These are phyloP conservation scores for Lumnitzera racemosa DNA, from an alignment of 345 rosid genomes.

Conservation along the genomic window DNA sequence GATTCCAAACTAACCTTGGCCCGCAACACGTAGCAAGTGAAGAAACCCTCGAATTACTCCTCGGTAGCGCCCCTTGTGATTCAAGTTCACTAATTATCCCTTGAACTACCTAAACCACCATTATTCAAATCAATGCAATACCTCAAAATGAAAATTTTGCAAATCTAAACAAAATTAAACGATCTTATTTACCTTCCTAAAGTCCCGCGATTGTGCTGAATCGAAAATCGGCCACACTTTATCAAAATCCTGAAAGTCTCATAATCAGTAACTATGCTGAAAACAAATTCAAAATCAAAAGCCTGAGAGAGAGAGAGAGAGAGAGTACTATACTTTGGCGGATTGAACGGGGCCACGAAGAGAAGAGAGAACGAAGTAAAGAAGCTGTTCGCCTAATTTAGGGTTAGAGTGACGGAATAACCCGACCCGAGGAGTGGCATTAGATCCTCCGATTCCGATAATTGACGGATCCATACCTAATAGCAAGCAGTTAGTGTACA, in stretches of 20 bases:
- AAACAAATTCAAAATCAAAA: background rate
- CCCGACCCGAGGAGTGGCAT: slow-evolving; percentile 81
- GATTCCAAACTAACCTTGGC: slow-evolving; percentile 55
- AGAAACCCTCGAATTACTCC: slow-evolving; percentile 99
- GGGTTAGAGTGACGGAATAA: slow-evolving; percentile 99
- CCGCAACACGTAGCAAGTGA: slow-evolving; percentile 99
- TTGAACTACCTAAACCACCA: slow-evolving; percentile 73
- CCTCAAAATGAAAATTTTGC: background rate
- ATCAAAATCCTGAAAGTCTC: slow-evolving; percentile 88
- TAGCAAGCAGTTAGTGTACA: slow-evolving; percentile 95
- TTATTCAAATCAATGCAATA: slow-evolving; percentile 1
- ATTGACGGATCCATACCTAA: slow-evolving; percentile 91
- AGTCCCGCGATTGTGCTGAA: slow-evolving; percentile 97
- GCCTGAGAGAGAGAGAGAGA: slow-evolving; percentile 1
- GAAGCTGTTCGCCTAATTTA: slow-evolving; percentile 98
- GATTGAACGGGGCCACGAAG: slow-evolving; percentile 98
- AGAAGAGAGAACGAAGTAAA: slow-evolving; percentile 94
- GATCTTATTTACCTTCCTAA: slow-evolving; percentile 55
- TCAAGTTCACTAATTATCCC: slow-evolving; percentile 97
- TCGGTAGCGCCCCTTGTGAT: slow-evolving; percentile 95
- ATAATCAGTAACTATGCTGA: slow-evolving; percentile 7
- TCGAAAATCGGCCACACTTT: slow-evolving; percentile 99
- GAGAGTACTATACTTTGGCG: slow-evolving; percentile 51
- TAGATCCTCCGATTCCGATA: slow-evolving; percentile 83
- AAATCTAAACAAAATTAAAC: no score